These are phyloP conservation scores for Trichophaea hybrida DNA, from an alignment of 2,329 filamentous ascomycete species.

Conservation along the genomic window DNA sequence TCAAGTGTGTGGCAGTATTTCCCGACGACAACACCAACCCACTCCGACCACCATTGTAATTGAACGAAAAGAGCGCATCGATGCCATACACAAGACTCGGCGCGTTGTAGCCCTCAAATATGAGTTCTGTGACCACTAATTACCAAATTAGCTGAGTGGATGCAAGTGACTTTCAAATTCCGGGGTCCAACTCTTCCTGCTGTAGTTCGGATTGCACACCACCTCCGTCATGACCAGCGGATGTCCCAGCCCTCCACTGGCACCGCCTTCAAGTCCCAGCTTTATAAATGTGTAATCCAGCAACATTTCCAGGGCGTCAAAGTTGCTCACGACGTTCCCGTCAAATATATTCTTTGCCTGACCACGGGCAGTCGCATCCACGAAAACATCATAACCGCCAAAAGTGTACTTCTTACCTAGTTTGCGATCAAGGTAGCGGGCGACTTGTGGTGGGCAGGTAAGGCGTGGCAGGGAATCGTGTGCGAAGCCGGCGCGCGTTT, in stretches of 20 bases:
- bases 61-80: constrained; percentile 91
- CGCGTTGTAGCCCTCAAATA: constrained; percentile 90
- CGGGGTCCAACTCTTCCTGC: constrained; percentile 57
- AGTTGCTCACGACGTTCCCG: constrained; percentile 85
- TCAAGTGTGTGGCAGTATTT: constrained; percentile 85
- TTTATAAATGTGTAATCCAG: constrained; percentile 93
- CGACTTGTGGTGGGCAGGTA: constrained; percentile 74
- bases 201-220: constrained; percentile 78
- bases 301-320: constrained; percentile 92
- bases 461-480: constrained; percentile 74
- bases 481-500: constrained; percentile 88
- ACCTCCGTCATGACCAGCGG: constrained; percentile 93
- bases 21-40: constrained; percentile 85
- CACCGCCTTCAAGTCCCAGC: constrained; percentile 61
- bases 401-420: constrained; percentile 83
- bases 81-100: constrained; percentile 87
- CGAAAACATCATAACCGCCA: constrained; percentile 81
- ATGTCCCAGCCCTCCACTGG: constrained; percentile 60
- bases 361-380: constrained; percentile 80
- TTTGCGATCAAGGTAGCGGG: constrained; percentile 90
- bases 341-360: constrained; percentile 89
- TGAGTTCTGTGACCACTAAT: constrained; percentile 84
- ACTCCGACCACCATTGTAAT: constrained; percentile 74
- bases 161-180: neutral
- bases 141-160: neutral